Percentiles rank a stretch among this genome's conserved stretches.
These are phyloP conservation scores for Calonectria hongkongensis DNA, from an alignment of 2,329 filamentous ascomycete species.

Conservation along the genomic window DNA sequence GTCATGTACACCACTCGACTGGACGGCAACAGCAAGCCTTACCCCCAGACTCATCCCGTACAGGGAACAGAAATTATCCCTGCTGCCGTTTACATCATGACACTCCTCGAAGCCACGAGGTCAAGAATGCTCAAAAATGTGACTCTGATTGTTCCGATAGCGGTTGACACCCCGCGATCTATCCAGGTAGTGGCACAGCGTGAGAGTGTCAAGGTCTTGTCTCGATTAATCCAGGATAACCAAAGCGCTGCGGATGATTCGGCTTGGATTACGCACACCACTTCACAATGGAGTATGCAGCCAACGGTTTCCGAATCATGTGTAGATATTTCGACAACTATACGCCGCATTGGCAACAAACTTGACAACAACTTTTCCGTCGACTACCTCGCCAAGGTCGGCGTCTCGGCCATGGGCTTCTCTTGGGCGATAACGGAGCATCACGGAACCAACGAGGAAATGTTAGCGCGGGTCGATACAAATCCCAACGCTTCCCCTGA, in stretches of 20 bases:
- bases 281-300: not conserved
- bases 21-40: constrained; percentile 4
- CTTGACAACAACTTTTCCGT: constrained; percentile 5
- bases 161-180: not conserved
- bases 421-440: constrained; percentile 7
- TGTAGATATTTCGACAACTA: not conserved
- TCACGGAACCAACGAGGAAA: not conserved
- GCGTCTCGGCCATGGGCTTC: constrained; percentile 7
- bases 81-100: constrained; percentile 12
- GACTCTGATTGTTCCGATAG: not conserved
- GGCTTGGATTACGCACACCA: not conserved
- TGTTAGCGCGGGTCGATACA: not conserved
- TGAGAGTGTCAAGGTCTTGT: not conserved
- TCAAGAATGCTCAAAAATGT: not conserved
- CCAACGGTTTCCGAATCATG: not conserved
- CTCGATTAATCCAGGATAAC: not conserved
- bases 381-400: not conserved
- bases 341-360: not conserved
- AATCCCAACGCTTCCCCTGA: not conserved
- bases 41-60: constrained; percentile 3
- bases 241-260: no score
- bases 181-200: constrained; percentile 1
- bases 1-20: not conserved
- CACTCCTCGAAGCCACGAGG: not conserved
- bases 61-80: constrained; percentile 17